These are phyloP conservation scores for Parastagonospora avenae DNA, from an alignment of 2,329 filamentous ascomycete species.

Conservation along the genomic window DNA sequence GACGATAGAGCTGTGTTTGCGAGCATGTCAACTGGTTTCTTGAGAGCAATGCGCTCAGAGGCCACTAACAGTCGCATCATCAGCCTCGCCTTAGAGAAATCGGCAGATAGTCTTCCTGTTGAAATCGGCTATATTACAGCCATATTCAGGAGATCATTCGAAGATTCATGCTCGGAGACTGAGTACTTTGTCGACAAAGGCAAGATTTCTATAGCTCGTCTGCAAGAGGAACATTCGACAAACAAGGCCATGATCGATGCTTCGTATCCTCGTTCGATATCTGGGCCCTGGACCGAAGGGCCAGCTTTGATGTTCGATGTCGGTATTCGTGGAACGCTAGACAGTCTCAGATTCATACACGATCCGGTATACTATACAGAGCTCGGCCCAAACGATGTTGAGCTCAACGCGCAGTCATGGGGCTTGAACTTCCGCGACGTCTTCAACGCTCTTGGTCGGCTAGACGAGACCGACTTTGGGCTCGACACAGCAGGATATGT, in stretches of 20 bases:
- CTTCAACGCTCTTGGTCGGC: background rate
- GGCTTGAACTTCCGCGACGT: slow-evolving; percentile 1
- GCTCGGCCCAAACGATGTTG: slow-evolving; percentile 8
- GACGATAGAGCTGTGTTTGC: background rate
- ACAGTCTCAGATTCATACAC: slow-evolving; percentile 9
- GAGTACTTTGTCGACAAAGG: slow-evolving; percentile 11
- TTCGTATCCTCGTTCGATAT: background rate
- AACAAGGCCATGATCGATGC: background rate
- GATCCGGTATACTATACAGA: background rate
- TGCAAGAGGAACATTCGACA: slow-evolving; percentile 1
- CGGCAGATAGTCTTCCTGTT: too few species aligned
- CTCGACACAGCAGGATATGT: background rate
- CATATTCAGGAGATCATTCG: background rate
- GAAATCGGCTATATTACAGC: background rate
- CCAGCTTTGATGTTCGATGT: slow-evolving; percentile 17
- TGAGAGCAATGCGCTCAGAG: slow-evolving; percentile 10
- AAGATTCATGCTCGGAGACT: background rate
- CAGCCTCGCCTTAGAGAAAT: slow-evolving; percentile 4
- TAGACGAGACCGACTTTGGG: slow-evolving; percentile 1
- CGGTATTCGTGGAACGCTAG: slow-evolving; percentile 8
- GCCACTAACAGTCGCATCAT: slow-evolving; percentile 5
- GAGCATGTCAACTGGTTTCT: slow-evolving; percentile 6
- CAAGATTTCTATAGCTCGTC: slow-evolving; percentile 3
- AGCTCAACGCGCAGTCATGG: background rate
- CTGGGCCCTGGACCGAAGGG: slow-evolving; percentile 1